Percentiles rank a stretch among this genome's conserved stretches.
Conservation (phyloP, 495 filamentous ascomycete genomes). For the Emericellopsis terricola region DNA sequence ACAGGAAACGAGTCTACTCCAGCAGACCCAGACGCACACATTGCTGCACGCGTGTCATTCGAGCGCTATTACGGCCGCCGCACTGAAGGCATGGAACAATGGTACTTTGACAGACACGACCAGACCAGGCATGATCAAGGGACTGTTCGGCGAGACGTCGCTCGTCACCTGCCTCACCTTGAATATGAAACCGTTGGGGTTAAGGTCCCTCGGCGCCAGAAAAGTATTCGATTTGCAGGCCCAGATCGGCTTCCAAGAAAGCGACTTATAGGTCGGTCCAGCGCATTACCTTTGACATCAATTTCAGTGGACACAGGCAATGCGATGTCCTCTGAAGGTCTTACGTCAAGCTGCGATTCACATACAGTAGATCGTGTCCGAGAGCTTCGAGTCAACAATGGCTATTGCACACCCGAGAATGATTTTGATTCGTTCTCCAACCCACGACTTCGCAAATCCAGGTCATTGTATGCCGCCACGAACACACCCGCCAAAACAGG, state of each 20-base stretch:
- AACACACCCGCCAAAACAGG: conserved; percentile 20
- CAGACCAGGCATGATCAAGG: too few species aligned
- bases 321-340: too few species aligned
- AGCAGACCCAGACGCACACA: conserved; percentile 43
- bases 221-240: conserved; percentile 39
- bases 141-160: too few species aligned
- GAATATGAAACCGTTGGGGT: too few species aligned
- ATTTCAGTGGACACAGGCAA: too few species aligned
- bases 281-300: too few species aligned
- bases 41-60: conserved; percentile 52
- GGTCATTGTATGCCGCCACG: conserved; percentile 45
- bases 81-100: conserved; percentile 25
- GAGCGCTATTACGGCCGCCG: conserved; percentile 31
- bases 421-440: conserved; percentile 53
- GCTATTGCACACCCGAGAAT: conserved; percentile 38
- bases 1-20: conserved; percentile 33
- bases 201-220: too few species aligned
- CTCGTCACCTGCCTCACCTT: too few species aligned
- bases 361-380: too few species aligned
- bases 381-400: too few species aligned
- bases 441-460: conserved; percentile 52
- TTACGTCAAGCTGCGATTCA: too few species aligned
- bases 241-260: conserved; percentile 5
- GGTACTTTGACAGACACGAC: too few species aligned
- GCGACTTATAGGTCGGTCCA: neutral